A percentile compares a stretch with the other conserved stretches of the same genome.
Evolutionary conservation across 2,329 filamentous ascomycete genomes (phyloP).

Genomic region (Aureobasidium pullulans): DNA sequence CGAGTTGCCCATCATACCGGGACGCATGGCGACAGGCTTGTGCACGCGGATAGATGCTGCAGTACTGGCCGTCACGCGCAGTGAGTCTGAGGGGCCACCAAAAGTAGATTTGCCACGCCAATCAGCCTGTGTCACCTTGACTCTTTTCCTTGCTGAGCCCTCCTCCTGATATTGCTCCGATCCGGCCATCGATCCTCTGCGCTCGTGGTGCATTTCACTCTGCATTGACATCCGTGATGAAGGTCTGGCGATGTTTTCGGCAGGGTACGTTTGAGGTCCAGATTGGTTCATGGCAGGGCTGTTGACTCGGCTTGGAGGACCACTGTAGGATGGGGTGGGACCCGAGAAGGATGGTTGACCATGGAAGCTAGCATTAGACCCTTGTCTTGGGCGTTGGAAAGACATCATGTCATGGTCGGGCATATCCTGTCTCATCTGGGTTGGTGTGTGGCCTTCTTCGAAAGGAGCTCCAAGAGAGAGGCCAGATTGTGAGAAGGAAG

Average conservation of each 20-base stretch:
- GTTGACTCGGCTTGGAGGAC: slow-evolving; percentile 10
- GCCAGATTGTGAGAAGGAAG: slow-evolving; percentile 40
- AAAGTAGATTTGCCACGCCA: slow-evolving; percentile 67
- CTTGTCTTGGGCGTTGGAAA: slow-evolving; percentile 3
- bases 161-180: slow-evolving; percentile 35
- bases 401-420: slow-evolving; percentile 7
- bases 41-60: slow-evolving; percentile 81
- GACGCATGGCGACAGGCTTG: slow-evolving; percentile 56
- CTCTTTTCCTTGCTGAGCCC: slow-evolving; percentile 64
- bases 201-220: slow-evolving; percentile 21
- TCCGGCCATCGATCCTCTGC: slow-evolving; percentile 3
- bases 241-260: slow-evolving; percentile 13
- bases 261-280: slow-evolving; percentile 18
- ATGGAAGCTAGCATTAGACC: slow-evolving; percentile 12
- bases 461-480: slow-evolving; percentile 13
- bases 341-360: slow-evolving; percentile 9
- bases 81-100: slow-evolving; percentile 59
- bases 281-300: slow-evolving; percentile 8
- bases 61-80: slow-evolving; percentile 85
- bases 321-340: not conserved
- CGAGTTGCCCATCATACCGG: slow-evolving; percentile 45
- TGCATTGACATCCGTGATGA: slow-evolving; percentile 31
- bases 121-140: slow-evolving; percentile 65
- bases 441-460: slow-evolving; percentile 1
- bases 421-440: not conserved